Evolutionary conservation across 345 rosid genomes (phyloP).

Genomic region (Lagerstroemia speciosa): DNA sequence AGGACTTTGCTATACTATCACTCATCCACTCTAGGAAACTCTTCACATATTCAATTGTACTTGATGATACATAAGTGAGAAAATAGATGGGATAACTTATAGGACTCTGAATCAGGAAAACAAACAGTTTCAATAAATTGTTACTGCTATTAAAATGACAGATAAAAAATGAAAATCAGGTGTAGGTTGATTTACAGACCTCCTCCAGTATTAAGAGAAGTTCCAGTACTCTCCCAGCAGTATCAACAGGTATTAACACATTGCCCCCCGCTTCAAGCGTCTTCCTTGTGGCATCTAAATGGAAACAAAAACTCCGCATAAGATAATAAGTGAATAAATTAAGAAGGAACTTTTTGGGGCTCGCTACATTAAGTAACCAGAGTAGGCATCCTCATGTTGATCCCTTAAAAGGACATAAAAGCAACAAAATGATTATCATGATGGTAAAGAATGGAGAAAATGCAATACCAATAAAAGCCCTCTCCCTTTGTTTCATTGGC

Average conservation of each 20-base stretch:
- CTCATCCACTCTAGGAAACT: conserved; percentile 99
- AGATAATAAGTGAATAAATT: neutral
- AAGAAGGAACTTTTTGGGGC: neutral
- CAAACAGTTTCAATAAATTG: conserved; percentile 42
- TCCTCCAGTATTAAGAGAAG: conserved; percentile 83
- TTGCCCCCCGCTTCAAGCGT: conserved; percentile 79
- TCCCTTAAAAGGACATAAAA: neutral
- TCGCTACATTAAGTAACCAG: neutral
- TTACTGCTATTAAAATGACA: conserved; percentile 12
- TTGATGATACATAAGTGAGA: conserved; percentile 80
- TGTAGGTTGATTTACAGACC: conserved; percentile 29
- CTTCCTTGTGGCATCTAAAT: conserved; percentile 50
- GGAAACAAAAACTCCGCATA: neutral
- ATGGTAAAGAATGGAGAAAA: conserved; percentile 1
- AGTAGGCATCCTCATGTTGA: neutral
- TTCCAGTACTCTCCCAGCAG: conserved; percentile 90
- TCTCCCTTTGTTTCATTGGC: conserved; percentile 77
- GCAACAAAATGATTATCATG: neutral
- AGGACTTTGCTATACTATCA: conserved; percentile 90
- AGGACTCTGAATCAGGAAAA: conserved; percentile 64
- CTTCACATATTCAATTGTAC: conserved; percentile 93
- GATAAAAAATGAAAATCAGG: conserved; percentile 8
- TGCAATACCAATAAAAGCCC: conserved; percentile 54
- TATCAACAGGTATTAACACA: conserved; percentile 85
- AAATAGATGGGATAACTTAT: conserved; percentile 76